Evolutionary conservation across 768 basidiomycete species (phyloP).

Genomic region (Lactifluus volemus): DNA sequence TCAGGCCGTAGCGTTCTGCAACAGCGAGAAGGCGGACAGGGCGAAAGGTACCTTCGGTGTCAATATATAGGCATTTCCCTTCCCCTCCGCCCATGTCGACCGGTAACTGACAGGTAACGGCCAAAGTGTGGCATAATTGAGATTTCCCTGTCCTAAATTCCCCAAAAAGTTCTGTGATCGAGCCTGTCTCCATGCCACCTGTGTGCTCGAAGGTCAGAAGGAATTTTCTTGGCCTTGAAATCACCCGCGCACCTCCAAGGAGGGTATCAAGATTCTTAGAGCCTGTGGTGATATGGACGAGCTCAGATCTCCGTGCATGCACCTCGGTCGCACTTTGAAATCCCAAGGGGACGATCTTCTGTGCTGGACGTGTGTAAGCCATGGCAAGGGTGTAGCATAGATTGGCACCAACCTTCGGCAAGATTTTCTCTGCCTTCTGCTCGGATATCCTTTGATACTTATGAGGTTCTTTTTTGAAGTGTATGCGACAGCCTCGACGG

Average conservation of each 20-base stretch:
- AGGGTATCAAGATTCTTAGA: conserved; percentile 94
- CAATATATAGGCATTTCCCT: conserved; percentile 98
- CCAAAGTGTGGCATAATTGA: conserved; percentile 95
- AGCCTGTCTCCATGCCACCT: conserved; percentile 97
- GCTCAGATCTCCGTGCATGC: conserved; percentile 87
- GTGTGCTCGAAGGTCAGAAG: not conserved
- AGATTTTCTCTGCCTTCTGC: conserved; percentile 96
- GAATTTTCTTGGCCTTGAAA: not conserved
- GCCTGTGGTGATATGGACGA: conserved; percentile 95
- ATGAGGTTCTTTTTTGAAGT: conserved; percentile 91
- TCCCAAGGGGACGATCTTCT: conserved; percentile 93
- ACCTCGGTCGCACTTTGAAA: conserved; percentile 98
- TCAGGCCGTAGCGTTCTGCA: conserved; percentile 93
- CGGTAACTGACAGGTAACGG: conserved; percentile 96
- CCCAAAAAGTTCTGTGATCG: conserved; percentile 96
- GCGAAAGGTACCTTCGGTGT: conserved; percentile 98
- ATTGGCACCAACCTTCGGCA: conserved; percentile 57
- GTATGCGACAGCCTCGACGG: conserved; percentile 92
- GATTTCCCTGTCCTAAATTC: conserved; percentile 99
- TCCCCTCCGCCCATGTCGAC: conserved; percentile 98
- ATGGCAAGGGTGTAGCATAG: not conserved
- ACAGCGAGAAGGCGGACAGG: conserved; percentile 91
- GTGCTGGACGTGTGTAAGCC: conserved; percentile 41
- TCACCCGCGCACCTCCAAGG: conserved; percentile 64
- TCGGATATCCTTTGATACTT: conserved; percentile 96